phyloP scores from a whole-genome alignment of 768 basidiomycete genomes.

The Mycena haematopus region DNA sequence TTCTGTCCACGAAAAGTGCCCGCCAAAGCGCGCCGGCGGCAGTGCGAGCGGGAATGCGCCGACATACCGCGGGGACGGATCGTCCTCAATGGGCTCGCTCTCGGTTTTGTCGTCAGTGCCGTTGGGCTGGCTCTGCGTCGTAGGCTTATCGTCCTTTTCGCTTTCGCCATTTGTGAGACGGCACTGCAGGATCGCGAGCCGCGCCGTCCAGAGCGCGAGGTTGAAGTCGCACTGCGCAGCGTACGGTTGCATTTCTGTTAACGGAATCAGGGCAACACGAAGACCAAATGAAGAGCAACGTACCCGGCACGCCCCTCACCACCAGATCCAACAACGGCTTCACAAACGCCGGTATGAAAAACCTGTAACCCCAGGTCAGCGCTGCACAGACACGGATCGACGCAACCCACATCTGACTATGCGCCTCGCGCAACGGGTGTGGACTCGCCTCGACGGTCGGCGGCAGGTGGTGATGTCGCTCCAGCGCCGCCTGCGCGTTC shows the following conservation, averaged over 20 bases:
- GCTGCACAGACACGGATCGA: neutral
- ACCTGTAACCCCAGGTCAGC: slow-evolving; percentile 34
- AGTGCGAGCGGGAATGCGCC: slow-evolving; percentile 43
- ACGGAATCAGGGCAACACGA: no score
- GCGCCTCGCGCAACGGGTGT: slow-evolving; percentile 59
- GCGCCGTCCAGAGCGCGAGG: slow-evolving; percentile 69
- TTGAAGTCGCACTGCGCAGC: slow-evolving; percentile 73
- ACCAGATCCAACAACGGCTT: slow-evolving; percentile 84
- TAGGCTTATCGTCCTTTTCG: slow-evolving; percentile 11
- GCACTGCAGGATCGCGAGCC: slow-evolving; percentile 44
- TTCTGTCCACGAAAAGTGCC: slow-evolving; percentile 6
- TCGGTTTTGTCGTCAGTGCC: neutral
- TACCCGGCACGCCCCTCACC: slow-evolving; percentile 76
- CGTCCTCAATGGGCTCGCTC: neutral
- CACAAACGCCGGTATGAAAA: slow-evolving; percentile 84
- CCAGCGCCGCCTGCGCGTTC: slow-evolving; percentile 87
- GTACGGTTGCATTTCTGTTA: slow-evolving; percentile 70
- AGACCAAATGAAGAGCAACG: no score
- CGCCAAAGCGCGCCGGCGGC: slow-evolving; percentile 39
- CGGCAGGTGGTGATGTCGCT: slow-evolving; percentile 77
- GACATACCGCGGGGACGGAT: slow-evolving; percentile 53
- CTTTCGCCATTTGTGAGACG: neutral
- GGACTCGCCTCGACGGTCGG: slow-evolving; percentile 53
- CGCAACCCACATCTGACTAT: slow-evolving; percentile 65
- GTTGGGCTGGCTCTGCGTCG: neutral